phyloP scores from a whole-genome alignment of 2,329 filamentous ascomycete species.

The Cladophialophora exuberans region DNA sequence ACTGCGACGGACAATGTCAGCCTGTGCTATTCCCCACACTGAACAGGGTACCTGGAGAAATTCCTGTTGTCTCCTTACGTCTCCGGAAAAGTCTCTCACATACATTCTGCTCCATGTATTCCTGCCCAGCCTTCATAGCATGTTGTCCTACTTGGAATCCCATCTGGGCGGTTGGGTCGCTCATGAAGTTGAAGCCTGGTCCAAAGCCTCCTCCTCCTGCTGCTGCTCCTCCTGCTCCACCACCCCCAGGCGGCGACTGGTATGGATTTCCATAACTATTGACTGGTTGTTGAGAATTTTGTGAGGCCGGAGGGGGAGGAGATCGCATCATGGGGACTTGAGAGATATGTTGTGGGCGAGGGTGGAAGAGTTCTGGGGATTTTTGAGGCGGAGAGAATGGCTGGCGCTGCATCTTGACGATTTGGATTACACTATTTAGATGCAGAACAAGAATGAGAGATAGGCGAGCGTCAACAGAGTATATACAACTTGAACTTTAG shows the following conservation, averaged over 20 bases:
- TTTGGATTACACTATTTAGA: background rate
- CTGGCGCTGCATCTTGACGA: constrained; percentile 75
- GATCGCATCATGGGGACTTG: constrained; percentile 96
- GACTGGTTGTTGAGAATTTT: constrained; percentile 53
- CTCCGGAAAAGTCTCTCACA: constrained; percentile 35
- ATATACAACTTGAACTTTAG: too few relatives aligned
- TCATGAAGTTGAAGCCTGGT: constrained; percentile 78
- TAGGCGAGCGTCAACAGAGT: too few relatives aligned
- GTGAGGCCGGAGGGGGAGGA: constrained; percentile 76
- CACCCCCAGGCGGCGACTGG: constrained; percentile 43
- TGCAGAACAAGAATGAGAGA: background rate
- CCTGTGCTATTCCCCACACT: background rate
- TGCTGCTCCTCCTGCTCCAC: constrained; percentile 31
- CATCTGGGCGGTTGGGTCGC: constrained; percentile 91
- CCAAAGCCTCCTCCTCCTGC: constrained; percentile 39
- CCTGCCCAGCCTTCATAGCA: constrained; percentile 86
- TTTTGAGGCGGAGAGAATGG: constrained; percentile 75
- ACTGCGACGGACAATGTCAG: constrained; percentile 47
- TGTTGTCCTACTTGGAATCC: constrained; percentile 92
- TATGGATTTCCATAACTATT: constrained; percentile 55
- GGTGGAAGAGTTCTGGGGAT: constrained; percentile 93
- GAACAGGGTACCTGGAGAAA: too few relatives aligned
- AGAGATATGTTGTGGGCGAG: constrained; percentile 96
- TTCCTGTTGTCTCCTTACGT: background rate
- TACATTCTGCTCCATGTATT: constrained; percentile 95